phyloP scores from a whole-genome alignment of 768 basidiomycete genomes.

The Suillus hirtellus region DNA sequence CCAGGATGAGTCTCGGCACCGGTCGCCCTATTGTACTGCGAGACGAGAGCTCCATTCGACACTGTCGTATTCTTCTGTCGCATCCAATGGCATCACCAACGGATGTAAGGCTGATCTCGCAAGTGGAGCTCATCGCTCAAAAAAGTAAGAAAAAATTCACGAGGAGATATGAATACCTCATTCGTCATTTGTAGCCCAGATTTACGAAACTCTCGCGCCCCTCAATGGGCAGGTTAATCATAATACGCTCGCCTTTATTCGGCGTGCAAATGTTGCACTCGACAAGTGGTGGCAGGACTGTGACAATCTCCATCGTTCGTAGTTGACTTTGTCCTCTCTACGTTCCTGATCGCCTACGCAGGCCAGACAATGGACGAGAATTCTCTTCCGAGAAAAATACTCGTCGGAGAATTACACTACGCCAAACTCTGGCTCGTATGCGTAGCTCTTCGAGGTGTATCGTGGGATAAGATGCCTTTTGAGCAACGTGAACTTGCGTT shows the following conservation, averaged over 20 bases:
- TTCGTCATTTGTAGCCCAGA: slow-evolving; percentile 63
- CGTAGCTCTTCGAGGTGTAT: slow-evolving; percentile 85
- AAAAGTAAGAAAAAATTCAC: slow-evolving; percentile 62
- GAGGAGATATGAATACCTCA: slow-evolving; percentile 8
- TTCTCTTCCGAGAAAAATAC: slow-evolving; percentile 80
- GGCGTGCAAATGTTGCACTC: slow-evolving; percentile 81
- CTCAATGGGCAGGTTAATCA: slow-evolving; percentile 85
- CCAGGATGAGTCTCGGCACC: slow-evolving; percentile 87
- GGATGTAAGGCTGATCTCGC: slow-evolving; percentile 83
- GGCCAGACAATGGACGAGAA: slow-evolving; percentile 84
- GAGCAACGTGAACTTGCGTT: slow-evolving; percentile 95
- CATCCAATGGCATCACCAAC: slow-evolving; percentile 90
- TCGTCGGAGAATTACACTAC: slow-evolving; percentile 87
- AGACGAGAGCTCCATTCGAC: slow-evolving; percentile 84
- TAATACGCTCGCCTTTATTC: slow-evolving; percentile 82
- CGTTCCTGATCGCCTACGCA: slow-evolving; percentile 27
- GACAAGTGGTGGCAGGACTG: slow-evolving; percentile 93
- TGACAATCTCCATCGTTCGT: slow-evolving; percentile 77
- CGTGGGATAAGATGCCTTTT: slow-evolving; percentile 96
- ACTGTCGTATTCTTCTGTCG: slow-evolving; percentile 76
- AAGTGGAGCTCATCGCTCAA: slow-evolving; percentile 88
- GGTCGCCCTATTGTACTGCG: slow-evolving; percentile 88
- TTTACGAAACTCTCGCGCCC: slow-evolving; percentile 86
- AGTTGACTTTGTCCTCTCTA: slow-evolving; percentile 7
- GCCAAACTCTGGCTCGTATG: slow-evolving; percentile 96